Evolutionary conservation across 176 grass and related monocot species (phyloP).

Genomic region (Hsuehochloa calcarea): DNA sequence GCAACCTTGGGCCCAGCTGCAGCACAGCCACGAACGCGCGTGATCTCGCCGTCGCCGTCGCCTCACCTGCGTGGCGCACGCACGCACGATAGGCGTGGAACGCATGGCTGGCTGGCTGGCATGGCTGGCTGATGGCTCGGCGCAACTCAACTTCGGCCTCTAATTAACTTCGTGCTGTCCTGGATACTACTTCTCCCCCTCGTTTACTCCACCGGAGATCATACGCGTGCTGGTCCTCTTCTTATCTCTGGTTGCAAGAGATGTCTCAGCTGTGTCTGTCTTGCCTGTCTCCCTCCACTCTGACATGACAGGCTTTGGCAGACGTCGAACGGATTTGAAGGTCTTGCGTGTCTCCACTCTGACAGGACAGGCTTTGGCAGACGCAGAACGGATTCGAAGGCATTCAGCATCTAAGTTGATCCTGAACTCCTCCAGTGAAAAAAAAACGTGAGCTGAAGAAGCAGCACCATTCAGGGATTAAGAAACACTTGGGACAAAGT

Average conservation of each 20-base stretch:
- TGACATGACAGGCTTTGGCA: not conserved
- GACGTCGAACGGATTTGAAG: not conserved
- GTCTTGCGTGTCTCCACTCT: not conserved
- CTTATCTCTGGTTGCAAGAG: not conserved
- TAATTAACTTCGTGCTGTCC: not conserved
- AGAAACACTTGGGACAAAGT: too few relatives aligned
- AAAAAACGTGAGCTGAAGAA: not conserved
- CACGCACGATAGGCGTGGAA: not conserved
- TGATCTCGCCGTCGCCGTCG: not conserved
- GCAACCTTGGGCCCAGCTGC: too few relatives aligned
- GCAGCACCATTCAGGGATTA: not conserved
- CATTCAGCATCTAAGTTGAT: not conserved
- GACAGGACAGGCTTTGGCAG: not conserved
- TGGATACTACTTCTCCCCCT: not conserved
- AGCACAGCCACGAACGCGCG: not conserved
- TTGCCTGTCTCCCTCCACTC: not conserved
- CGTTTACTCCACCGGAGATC: not conserved
- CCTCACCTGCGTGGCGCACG: too few relatives aligned
- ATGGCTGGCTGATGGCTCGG: not conserved
- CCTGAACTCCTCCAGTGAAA: not conserved
- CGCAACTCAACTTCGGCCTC: not conserved
- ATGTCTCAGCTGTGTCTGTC: not conserved
- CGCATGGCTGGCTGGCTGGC: not conserved
- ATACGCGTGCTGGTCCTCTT: not conserved
- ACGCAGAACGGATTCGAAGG: not conserved